phyloP scores from a whole-genome alignment of 2,329 filamentous ascomycete species.

The Lecanicillium sp. region DNA sequence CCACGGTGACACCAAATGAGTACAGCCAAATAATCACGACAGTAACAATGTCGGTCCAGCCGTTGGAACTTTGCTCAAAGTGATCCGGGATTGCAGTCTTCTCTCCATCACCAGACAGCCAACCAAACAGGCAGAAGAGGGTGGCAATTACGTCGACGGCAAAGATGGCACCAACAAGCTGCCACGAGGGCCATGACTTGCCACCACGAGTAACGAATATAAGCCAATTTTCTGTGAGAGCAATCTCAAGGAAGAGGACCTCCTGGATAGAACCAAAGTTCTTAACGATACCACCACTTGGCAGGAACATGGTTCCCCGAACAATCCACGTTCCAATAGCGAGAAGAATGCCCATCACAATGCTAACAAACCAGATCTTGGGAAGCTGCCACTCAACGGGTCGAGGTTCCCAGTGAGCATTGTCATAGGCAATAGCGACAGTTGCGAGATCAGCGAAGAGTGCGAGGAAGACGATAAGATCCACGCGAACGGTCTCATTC shows the following conservation, averaged over 20 bases:
- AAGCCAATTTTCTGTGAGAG: slow-evolving; percentile 69
- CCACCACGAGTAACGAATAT: slow-evolving; percentile 71
- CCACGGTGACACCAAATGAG: slow-evolving; percentile 58
- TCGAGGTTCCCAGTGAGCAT: slow-evolving; percentile 66
- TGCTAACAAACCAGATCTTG: slow-evolving; percentile 73
- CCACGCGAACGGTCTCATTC: slow-evolving; percentile 65
- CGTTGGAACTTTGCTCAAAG: slow-evolving; percentile 29
- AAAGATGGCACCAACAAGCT: slow-evolving; percentile 63
- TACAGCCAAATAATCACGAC: slow-evolving; percentile 58
- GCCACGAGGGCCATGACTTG: slow-evolving; percentile 67
- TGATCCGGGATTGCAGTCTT: slow-evolving; percentile 23
- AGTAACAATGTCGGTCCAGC: slow-evolving; percentile 46
- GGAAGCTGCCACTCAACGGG: slow-evolving; percentile 75
- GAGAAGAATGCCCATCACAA: slow-evolving; percentile 60
- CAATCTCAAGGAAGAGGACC: slow-evolving; percentile 66
- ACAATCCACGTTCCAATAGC: slow-evolving; percentile 66
- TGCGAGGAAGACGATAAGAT: slow-evolving; percentile 72
- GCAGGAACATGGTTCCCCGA: slow-evolving; percentile 61
- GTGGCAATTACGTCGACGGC: slow-evolving; percentile 65
- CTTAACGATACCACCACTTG: slow-evolving; percentile 65
- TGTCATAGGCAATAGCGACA: slow-evolving; percentile 72
- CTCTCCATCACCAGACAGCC: slow-evolving; percentile 55
- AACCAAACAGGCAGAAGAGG: slow-evolving; percentile 69
- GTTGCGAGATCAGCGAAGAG: slow-evolving; percentile 74
- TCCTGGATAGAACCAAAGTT: slow-evolving; percentile 69